Base-by-base conservation (phyloP, 1,139 yeast genomes). In the Sugiyamaella novakii region DNA sequence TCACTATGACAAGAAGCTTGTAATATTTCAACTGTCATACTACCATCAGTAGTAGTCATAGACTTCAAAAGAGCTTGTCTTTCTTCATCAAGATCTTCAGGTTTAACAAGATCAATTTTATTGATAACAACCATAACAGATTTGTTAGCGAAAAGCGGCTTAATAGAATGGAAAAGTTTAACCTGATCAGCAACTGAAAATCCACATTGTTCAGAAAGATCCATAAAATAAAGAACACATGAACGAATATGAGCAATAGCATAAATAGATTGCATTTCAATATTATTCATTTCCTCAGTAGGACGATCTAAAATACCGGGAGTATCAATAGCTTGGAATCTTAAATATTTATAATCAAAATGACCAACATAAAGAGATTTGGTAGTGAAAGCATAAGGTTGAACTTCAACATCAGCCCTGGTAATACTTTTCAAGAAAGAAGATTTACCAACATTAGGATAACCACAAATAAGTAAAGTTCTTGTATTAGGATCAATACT, bases 251-350 rank as follows among this genome's bases (percentile, higher is more conserved):
- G 98, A 33, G 98, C 98, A 77, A 92, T 88, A 54, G 98, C 98
- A 66, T 94, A 92, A 65, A 92, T 91, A 50, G 96, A 85, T 75
- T 92, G 99, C 98, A 92, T 92, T 76, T 92, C 99, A 70, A 92
- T 94, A 73, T 94, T 92, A 76, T 91, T 94, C 99, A 92, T 94
- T 69, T 92, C 98, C 71, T 92, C 99, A 42, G 98, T 89, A 54
- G 98, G 98, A 71, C 98, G 84, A 72, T 92, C 99, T 68, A 92
- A 77, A 65, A 92, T 91, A 76, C 99, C 99, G 24, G 99, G 99
- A 28, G 99, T 92, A 71, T 92, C 99, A 66, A 92, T 92, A 50
- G 98, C 98, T 75, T 92, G 99, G 77, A 92, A 92, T 66, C 99
- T 79, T 66, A 92, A 77, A 71, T 92, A 94, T 74, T 92, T 92